These are phyloP conservation scores for Immersiporthe knoxdaviesiana DNA, from an alignment of 2,329 filamentous ascomycete genomes.

Conservation along the genomic window DNA sequence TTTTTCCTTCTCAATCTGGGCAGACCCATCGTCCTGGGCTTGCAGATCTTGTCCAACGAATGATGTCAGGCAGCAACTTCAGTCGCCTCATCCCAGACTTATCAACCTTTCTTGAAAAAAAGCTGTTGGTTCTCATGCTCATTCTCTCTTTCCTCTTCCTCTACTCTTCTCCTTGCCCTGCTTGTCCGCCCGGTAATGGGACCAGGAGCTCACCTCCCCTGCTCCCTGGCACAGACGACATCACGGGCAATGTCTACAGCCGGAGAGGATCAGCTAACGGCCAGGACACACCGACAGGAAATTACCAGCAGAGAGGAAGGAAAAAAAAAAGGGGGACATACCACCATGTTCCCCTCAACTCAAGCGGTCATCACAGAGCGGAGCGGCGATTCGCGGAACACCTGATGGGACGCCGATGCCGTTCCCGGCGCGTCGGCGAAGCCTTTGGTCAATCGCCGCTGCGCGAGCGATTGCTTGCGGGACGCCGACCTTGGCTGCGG, in stretches of 20 bases:
- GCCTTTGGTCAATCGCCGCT: slow-evolving; percentile 53
- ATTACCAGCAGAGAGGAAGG: too few relatives aligned
- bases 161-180: slow-evolving; percentile 24
- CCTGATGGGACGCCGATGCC: slow-evolving; percentile 51
- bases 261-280: slow-evolving; percentile 9
- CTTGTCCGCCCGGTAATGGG: slow-evolving; percentile 24
- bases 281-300: neutral
- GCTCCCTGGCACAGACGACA: slow-evolving; percentile 27
- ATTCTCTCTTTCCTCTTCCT: neutral
- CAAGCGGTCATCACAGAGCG: slow-evolving; percentile 68
- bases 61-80: slow-evolving; percentile 18
- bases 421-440: slow-evolving; percentile 49
- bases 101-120: neutral
- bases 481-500: slow-evolving; percentile 45
- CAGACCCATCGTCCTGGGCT: slow-evolving; percentile 13
- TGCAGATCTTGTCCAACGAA: slow-evolving; percentile 23
- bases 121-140: slow-evolving; percentile 8
- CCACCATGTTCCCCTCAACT: slow-evolving; percentile 39
- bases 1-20: slow-evolving; percentile 19
- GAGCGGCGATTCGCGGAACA: slow-evolving; percentile 68
- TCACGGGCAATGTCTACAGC: slow-evolving; percentile 20
- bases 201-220: slow-evolving; percentile 17
- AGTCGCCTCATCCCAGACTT: slow-evolving; percentile 19
- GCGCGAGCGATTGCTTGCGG: slow-evolving; percentile 40
- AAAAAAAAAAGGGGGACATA: neutral